phyloP scores from a whole-genome alignment of 1,284 basidiomycete species.

The Sphaerobolus stellatus region DNA sequence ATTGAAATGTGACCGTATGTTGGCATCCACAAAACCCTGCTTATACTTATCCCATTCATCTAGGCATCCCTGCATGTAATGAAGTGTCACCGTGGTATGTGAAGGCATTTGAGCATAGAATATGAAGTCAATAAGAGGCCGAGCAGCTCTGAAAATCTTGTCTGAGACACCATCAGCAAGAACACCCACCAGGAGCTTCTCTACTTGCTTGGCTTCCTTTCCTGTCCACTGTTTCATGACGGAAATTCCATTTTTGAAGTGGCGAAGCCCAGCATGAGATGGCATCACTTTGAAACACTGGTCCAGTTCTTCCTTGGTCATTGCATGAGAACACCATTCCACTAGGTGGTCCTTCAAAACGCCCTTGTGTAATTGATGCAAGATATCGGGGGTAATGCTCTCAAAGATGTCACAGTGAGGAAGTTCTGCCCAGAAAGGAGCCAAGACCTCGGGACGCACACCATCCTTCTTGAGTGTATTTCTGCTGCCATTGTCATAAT shows the following conservation, averaged over 20 bases:
- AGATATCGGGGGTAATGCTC: conserved; percentile 23
- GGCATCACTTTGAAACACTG: conserved; percentile 21
- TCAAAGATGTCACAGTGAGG: conserved; percentile 25
- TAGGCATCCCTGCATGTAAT: conserved; percentile 6
- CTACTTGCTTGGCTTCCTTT: conserved; percentile 29
- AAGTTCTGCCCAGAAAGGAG: conserved; percentile 23
- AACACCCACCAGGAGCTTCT: conserved; percentile 24
- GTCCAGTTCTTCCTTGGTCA: conserved; percentile 23
- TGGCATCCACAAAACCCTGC: conserved; percentile 29
- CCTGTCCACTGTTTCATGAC: conserved; percentile 27
- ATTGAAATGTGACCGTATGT: conserved; percentile 31
- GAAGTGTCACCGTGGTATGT: conserved; percentile 3
- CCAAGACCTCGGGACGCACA: not conserved
- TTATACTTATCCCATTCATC: conserved; percentile 17
- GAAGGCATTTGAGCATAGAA: conserved; percentile 14
- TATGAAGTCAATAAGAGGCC: conserved; percentile 17
- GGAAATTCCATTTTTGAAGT: conserved; percentile 27
- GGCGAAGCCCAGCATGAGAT: conserved; percentile 17
- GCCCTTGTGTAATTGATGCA: conserved; percentile 30
- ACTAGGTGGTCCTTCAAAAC: conserved; percentile 32
- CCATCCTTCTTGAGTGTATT: not conserved
- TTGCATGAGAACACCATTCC: conserved; percentile 20
- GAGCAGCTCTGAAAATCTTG: conserved; percentile 6
- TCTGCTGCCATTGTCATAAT: not conserved
- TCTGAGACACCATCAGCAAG: conserved; percentile 6